A percentile compares a stretch with the other conserved stretches of the same genome.
Conservation (phyloP, 495 filamentous ascomycete genomes). For the Niebla homalea region DNA sequence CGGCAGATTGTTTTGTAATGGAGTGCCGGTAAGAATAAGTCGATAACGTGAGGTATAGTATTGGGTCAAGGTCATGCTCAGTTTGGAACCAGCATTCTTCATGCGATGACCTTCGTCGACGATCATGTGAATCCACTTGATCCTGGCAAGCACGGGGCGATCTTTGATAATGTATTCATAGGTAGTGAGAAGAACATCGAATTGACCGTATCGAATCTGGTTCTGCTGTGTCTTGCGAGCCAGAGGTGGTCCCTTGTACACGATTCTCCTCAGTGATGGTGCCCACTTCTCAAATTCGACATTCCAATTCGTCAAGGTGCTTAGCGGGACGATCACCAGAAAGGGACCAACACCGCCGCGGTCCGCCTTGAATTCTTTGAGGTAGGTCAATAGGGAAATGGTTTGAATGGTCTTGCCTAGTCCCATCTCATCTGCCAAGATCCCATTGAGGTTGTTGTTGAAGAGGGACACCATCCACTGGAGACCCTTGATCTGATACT, state of each 20-base stretch:
- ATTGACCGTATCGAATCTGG: constrained; percentile 83
- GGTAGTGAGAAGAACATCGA: constrained; percentile 92
- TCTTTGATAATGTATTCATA: constrained; percentile 99
- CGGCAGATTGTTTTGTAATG: constrained; percentile 90
- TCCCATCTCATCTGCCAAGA: constrained; percentile 98
- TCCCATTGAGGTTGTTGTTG: constrained; percentile 99
- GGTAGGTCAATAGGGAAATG: constrained; percentile 90
- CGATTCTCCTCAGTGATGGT: constrained; percentile 67
- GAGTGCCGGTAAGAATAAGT: constrained; percentile 92
- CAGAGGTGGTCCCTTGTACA: constrained; percentile 92
- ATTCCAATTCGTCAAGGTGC: constrained; percentile 97
- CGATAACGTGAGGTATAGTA: constrained; percentile 93
- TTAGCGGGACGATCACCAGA: constrained; percentile 89
- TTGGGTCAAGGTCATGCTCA: constrained; percentile 83
- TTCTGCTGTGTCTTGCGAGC: constrained; percentile 83
- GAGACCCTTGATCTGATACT: constrained; percentile 94
- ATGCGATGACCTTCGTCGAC: constrained; percentile 99
- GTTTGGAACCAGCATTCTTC: constrained; percentile 97
- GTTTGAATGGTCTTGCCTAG: constrained; percentile 99
- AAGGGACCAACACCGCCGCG: constrained; percentile 57
- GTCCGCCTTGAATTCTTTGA: constrained; percentile 91
- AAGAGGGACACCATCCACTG: constrained; percentile 99
- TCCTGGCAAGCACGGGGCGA: constrained; percentile 81
- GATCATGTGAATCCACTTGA: constrained; percentile 99
- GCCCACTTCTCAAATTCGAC: constrained; percentile 99